Percentiles rank a stretch among this genome's conserved stretches.
phyloP scores from a whole-genome alignment of 352 stramenopile species.

The Globisporangium spiculum region DNA sequence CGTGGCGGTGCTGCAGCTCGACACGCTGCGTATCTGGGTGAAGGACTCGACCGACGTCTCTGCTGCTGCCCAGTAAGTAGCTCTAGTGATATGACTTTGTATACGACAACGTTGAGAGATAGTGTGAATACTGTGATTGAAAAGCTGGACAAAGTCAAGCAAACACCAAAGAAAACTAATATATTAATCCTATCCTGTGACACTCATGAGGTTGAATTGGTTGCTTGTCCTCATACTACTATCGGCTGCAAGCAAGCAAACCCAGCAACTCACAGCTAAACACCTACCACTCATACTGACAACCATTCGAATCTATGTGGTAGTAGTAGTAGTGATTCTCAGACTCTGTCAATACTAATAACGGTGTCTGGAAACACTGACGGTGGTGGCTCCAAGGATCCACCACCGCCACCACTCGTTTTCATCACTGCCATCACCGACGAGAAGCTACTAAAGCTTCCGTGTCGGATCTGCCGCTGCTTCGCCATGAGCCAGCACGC shows the following conservation, averaged over 20 bases:
- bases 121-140: too few species aligned
- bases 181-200: too few species aligned
- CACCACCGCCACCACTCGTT: neutral
- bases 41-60: constrained; percentile 33
- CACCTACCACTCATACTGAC: too few species aligned
- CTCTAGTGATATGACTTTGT: neutral
- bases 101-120: neutral
- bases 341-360: neutral
- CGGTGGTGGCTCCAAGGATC: neutral
- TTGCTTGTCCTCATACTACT: too few species aligned
- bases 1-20: constrained; percentile 35
- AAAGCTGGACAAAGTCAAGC: too few species aligned
- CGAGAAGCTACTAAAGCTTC: neutral
- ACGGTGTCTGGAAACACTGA: neutral
- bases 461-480: constrained; percentile 5
- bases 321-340: too few species aligned
- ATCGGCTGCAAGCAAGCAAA: too few species aligned
- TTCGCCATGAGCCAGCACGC: neutral
- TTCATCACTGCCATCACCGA: too few species aligned
- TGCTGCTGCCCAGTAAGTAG: neutral
- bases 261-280: too few species aligned
- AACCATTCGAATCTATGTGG: too few species aligned
- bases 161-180: too few species aligned
- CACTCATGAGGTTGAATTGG: too few species aligned
- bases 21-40: constrained; percentile 71